Base-by-base conservation (phyloP, 2,329 filamentous ascomycete species). In the Beauveria sp. region DNA sequence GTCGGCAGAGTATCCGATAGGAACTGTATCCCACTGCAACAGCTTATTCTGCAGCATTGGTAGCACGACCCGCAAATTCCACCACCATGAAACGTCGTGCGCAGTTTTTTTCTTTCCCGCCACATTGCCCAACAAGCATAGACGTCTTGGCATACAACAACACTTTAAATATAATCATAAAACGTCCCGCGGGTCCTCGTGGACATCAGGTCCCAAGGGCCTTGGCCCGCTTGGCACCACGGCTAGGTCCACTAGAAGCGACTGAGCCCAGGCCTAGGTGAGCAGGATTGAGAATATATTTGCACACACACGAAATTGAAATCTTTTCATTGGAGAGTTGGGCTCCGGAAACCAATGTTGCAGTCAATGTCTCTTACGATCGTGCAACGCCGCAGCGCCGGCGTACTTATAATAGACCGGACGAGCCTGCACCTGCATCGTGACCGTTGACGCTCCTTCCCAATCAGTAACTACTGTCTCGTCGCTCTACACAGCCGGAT, bases 281-380 rank as follows among this genome's bases (percentile, higher is more conserved):
- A 59, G 56, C 56, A 59, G 38, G 46, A 59, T 59, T 59, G 46
- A 59, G 56, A 59, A 58, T 31, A 20, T 51, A 59, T 43, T 46
- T 49, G 46, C 46, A 31, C 38, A 20, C 24, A 18, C 34, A 8
- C 2, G 38, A 22, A 51, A 45, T 51, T 51, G n/a, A 51, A 14
- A 51, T n/a, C 5, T 43, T 22, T 12, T 22, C 16, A 42, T 51
- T 51, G 24, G 56, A 14, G 20, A 58, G 6, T 3, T 18, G 9
- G 26, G 10, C n/a, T 34, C 42, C 28, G 20, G 34, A 8, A 28
- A 28, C 9, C 34, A 49, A 58, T 58, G 43, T 49, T 50, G 22
- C 56, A 31, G 22, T 18, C 12, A 22, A 40, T 40, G 20, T 20
- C 9, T 46, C 55, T 22, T 8, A 10, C 14, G 7, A 28, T 34